Evolutionary conservation across 176 grass and related monocot genomes (phyloP), one percentile per base, ranked within the genome.

Genomic region (Eleusine indica): DNA sequence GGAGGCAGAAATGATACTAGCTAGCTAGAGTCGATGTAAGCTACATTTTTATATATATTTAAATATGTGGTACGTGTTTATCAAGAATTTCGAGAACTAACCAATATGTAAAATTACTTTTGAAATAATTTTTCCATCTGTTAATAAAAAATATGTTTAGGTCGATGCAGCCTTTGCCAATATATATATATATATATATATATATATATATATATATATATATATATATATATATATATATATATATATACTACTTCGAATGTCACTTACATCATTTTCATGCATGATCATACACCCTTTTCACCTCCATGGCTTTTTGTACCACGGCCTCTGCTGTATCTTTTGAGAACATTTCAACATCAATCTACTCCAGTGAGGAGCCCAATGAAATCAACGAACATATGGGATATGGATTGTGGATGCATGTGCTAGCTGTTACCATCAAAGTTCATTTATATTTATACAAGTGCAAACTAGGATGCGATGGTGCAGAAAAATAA

Each of bases 291-390:
- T 70, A 65, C 46, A 15, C 74, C 60, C 12, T 41, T 86, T 41
- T 78, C 68, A 77, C 74, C 68, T 22, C 5, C 16, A 2, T 47
- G 11, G 44, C 74, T 71, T 62, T 79, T 48, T 30, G 43, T 47
- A 47, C 32, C 2, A 0, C 32, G 32, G 8, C 44, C 44, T 11
- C 44, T 11, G 11, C 11, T 47, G 9, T 47, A 11, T 1, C 73
- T 71, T 83, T 71, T 44, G 25, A 82, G 21, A 39, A 62, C 82
- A 79, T 52, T 82, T 90, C 74, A 71, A 90, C 88, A 90, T 79
- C 83, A 42, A 82, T 35, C 40, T 19, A 68, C 47, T 28, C 5
- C 67, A 8, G 0, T 6, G 7, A 38, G 18, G 77, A 58, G 38
- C 8, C 37, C 44, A 44, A 16, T 48, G 62, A 47, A 80, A 77